Percentiles rank a stretch among this genome's conserved stretches.
These are phyloP conservation scores for Acanthamoeba castellanii DNA, from an alignment of 208 protist species.

Conservation along the genomic window DNA sequence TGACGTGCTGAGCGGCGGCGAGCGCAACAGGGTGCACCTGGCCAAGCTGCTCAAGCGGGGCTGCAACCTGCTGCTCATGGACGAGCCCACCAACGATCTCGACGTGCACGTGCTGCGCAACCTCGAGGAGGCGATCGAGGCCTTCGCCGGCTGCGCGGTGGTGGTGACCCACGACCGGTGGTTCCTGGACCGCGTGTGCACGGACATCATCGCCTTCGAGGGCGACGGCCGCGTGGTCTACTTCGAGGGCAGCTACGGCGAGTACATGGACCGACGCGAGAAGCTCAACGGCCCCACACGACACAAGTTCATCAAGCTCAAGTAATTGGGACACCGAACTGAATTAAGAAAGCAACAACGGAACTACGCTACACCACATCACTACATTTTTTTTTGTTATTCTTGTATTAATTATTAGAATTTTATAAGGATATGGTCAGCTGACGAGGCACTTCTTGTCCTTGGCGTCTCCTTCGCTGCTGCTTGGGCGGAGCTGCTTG, in stretches of 20 bases:
- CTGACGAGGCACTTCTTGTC: neutral
- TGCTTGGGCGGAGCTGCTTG: neutral
- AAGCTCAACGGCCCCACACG: neutral
- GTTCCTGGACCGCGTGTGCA: slow-evolving; percentile 88
- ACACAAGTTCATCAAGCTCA: slow-evolving; percentile 15
- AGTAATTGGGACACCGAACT: neutral
- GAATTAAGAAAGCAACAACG: neutral
- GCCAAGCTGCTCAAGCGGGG: slow-evolving; percentile 85
- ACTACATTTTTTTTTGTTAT: too few species aligned
- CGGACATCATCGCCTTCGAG: slow-evolving; percentile 87
- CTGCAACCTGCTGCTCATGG: slow-evolving; percentile 85
- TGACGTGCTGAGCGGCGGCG: slow-evolving; percentile 80
- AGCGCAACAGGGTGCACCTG: slow-evolving; percentile 87
- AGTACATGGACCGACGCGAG: slow-evolving; percentile 43
- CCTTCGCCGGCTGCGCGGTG: slow-evolving; percentile 83
- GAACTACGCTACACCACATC: too few species aligned
- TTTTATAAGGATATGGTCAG: too few species aligned
- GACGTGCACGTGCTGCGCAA: slow-evolving; percentile 85
- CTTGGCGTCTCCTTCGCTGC: neutral
- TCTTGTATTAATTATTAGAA: too few species aligned
- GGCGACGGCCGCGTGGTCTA: slow-evolving; percentile 71
- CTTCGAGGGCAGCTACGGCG: slow-evolving; percentile 59
- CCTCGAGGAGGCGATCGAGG: slow-evolving; percentile 83
- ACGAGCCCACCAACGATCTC: slow-evolving; percentile 89
- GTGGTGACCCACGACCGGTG: slow-evolving; percentile 87